phyloP scores from a whole-genome alignment of 495 filamentous ascomycete species.

The Tuber brumale region DNA sequence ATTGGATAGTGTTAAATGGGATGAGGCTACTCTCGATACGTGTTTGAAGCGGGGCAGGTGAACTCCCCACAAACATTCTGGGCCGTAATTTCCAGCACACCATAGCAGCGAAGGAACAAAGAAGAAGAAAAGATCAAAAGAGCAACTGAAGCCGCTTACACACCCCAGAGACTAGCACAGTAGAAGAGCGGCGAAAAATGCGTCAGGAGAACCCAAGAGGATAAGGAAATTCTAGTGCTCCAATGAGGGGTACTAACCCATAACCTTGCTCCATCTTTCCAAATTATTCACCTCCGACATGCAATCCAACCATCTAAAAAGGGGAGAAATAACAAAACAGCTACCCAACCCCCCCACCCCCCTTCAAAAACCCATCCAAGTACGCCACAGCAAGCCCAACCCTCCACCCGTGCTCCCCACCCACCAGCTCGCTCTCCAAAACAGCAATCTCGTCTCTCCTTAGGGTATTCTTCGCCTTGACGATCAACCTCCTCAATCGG shows the following conservation, averaged over 20 bases:
- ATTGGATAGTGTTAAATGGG: not conserved
- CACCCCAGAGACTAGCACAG: not conserved
- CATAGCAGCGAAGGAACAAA: not conserved
- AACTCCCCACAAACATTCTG: not conserved
- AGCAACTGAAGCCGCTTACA: not conserved
- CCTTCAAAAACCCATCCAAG: not conserved
- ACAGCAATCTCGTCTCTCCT: not conserved
- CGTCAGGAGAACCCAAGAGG: not conserved
- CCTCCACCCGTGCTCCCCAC: not conserved
- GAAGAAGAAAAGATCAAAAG: not conserved
- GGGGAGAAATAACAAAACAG: not conserved
- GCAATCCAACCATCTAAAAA: not conserved
- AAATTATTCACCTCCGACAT: not conserved
- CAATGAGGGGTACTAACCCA: not conserved
- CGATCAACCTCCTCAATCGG: not conserved
- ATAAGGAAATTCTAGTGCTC: not conserved
- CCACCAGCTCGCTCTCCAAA: not conserved
- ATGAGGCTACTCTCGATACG: not conserved
- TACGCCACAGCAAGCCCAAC: constrained; percentile 3
- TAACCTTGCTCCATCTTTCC: not conserved
- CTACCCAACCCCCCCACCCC: not conserved
- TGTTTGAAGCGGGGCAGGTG: not conserved
- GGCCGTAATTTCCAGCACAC: not conserved
- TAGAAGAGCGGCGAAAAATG: no score
- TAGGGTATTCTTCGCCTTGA: not conserved